Base-by-base conservation (phyloP, 2,329 filamentous ascomycete genomes). In the Venturia nashicola region DNA sequence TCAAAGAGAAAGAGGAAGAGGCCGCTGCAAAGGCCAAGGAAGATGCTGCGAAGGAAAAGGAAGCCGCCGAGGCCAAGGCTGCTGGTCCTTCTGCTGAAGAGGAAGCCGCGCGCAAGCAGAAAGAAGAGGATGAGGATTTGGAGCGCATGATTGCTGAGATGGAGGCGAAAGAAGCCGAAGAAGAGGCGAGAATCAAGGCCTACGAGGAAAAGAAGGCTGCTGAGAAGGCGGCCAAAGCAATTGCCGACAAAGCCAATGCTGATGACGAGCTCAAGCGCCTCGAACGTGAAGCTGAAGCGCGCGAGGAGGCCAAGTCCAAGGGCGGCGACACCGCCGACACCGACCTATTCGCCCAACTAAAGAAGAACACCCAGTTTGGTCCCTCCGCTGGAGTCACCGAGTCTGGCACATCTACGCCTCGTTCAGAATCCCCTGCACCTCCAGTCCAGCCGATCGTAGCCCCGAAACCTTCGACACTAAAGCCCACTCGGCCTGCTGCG, bases 181-280 rank as follows among this genome's bases (percentile, higher is more conserved):
- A 72, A 61, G 71, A 74, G 59, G 60, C 63, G 54, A 20, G 32
- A 23, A 88, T 88, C 76, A 87, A 86, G 81, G 86, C 88, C 70
- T 85, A 84, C 66, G 76, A 88, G 1, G 89, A 91, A 72, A 87
- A 90, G 74, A 87, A 86, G 77, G 75, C 78, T 43, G 78, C 78
- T 57, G 80, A 75, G 64, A 69, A 68, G 39, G 86, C 86, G 72
- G 80, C 79, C 64, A 82, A 82, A 71, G 83, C 85, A 67, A 76
- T 79, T 32, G 79, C 80, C 65, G 78, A 75, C 54, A 67, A 76
- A 57, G 79, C 79, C 0, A 77, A 84, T 27, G 77, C 79, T 2
- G 86, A 89, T 62, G 78, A 79, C 64, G 76, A 77, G 63, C 73
- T 81, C 66, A 78, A 77, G 69, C 75, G 77, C 62, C 73, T 74